Percentiles rank a stretch among this genome's conserved stretches.
Evolutionary conservation across 139 green algal genomes (phyloP).

Genomic region (Penium margaritaceum): DNA sequence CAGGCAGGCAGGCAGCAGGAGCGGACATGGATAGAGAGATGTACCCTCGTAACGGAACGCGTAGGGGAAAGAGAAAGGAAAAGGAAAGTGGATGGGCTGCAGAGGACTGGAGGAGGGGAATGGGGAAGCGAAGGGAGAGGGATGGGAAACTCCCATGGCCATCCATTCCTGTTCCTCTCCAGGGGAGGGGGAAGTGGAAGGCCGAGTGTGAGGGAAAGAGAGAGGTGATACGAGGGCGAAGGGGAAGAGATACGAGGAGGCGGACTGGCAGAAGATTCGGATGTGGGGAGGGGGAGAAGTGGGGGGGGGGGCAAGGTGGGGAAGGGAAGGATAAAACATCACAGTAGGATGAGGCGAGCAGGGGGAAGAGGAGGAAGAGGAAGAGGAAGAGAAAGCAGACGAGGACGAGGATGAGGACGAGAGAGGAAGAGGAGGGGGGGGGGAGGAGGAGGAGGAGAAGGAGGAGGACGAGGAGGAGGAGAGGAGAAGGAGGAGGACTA

Average conservation of each 20-base stretch:
- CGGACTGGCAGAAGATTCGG: not conserved
- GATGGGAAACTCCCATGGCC: too few relatives aligned
- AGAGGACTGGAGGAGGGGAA: not conserved
- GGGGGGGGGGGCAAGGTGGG: too few relatives aligned
- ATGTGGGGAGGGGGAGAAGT: too few relatives aligned
- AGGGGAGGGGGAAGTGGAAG: not conserved
- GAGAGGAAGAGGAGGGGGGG: not conserved
- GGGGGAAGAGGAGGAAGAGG: not conserved
- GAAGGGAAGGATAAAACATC: too few relatives aligned
- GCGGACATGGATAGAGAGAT: too few relatives aligned
- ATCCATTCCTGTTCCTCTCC: too few relatives aligned
- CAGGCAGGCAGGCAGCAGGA: not conserved
- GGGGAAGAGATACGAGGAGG: not conserved
- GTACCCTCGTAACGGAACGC: too few relatives aligned
- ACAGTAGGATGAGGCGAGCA: too few relatives aligned
- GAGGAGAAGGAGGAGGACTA: not conserved
- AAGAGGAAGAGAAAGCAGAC: not conserved
- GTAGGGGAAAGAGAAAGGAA: too few relatives aligned
- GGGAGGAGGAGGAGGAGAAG: conserved; percentile 84
- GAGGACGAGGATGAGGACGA: not conserved
- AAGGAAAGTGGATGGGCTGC: not conserved
- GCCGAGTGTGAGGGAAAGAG: not conserved
- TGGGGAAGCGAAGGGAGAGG: too few relatives aligned
- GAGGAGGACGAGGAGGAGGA: conserved; percentile 49
- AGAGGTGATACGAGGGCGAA: not conserved